Evolutionary conservation across 306 rosid genomes (phyloP).

Genomic region (Acmispon strigosus): DNA sequence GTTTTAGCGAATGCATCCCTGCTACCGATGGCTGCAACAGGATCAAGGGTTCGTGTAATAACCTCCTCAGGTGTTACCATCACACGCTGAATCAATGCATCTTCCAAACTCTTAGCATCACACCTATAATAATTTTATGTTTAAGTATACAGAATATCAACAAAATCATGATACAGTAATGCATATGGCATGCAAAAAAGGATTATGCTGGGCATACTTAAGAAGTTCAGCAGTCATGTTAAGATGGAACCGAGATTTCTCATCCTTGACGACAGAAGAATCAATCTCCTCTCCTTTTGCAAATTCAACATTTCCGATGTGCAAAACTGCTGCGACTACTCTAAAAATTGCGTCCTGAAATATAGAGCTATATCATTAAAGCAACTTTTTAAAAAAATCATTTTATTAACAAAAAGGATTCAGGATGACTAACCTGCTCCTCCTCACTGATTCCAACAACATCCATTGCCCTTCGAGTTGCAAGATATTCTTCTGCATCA

Average conservation of each 20-base stretch:
- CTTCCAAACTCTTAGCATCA: slow-evolving; percentile 96
- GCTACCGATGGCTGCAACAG: slow-evolving; percentile 88
- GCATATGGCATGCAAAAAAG: slow-evolving; percentile 15
- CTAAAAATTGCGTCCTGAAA: slow-evolving; percentile 93
- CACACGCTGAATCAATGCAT: slow-evolving; percentile 92
- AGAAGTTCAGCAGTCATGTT: slow-evolving; percentile 86
- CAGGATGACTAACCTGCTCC: slow-evolving; percentile 67
- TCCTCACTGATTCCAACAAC: slow-evolving; percentile 95
- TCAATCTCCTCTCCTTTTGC: slow-evolving; percentile 92
- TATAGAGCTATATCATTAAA: slow-evolving; percentile 22
- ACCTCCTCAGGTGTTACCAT: slow-evolving; percentile 99
- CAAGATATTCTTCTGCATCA: slow-evolving; percentile 88
- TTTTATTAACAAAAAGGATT: slow-evolving; percentile 11
- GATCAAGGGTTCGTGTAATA: slow-evolving; percentile 99
- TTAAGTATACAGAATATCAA: slow-evolving; percentile 16
- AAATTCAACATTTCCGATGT: slow-evolving; percentile 93
- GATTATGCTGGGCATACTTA: slow-evolving; percentile 35
- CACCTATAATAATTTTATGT: slow-evolving; percentile 45
- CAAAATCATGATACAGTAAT: neutral
- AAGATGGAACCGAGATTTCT: slow-evolving; percentile 93
- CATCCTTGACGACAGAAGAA: slow-evolving; percentile 91
- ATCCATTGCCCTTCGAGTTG: slow-evolving; percentile 99
- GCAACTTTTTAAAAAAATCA: neutral
- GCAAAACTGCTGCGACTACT: slow-evolving; percentile 95
- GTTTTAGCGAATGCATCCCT: slow-evolving; percentile 98